Evolutionary conservation across 441 rosid species (phyloP), one percentile per base, ranked within the genome.

Genomic region (Pelargonium citronellum): DNA sequence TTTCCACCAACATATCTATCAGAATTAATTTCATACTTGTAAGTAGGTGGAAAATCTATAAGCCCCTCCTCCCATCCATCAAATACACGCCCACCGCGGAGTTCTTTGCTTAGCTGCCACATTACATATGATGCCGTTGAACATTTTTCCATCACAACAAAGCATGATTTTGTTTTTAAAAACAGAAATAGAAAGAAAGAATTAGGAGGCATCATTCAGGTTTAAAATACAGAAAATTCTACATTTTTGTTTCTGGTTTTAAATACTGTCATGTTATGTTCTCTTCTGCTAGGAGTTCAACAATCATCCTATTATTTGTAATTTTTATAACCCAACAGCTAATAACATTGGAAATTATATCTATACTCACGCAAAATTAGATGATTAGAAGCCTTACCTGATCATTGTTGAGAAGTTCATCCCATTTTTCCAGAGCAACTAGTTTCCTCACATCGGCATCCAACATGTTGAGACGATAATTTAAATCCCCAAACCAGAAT

Each of bases 401-500:
- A 67, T 95, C 99, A 74, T 77, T 73, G 84, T 84, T 79, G 75
- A 87, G 74, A 11, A 95, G 96, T 71, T 89, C 85, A 63, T 89
- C 89, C 99, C 99, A 95, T 69, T 82, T 77, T 81, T 86, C 86
- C 69, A 79, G 78, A 51, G 93, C 81, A 30, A 92, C 90, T 66
- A 86, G 90, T 78, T 84, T 88, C 80, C 97, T 84, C 67, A 91
- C 86, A 53, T 91, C 94, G 13, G 83, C 57, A 73, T 92, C 98
- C 79, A 67, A 16, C 97, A 83, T 82, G 72, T 86, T 86, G 72
- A 95, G 87, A 66, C 99, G 90, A 75, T 95, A 95, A 75, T 95
- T 95, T 80, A 95, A 83, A 81, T 95, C 99, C 39, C 99, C 99
- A 41, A 95, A 95, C 99, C 98, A 95, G 79, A 91, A 95, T 77